Base-by-base conservation (phyloP, 495 filamentous ascomycete species). In the Clavariopsis aquatica region DNA sequence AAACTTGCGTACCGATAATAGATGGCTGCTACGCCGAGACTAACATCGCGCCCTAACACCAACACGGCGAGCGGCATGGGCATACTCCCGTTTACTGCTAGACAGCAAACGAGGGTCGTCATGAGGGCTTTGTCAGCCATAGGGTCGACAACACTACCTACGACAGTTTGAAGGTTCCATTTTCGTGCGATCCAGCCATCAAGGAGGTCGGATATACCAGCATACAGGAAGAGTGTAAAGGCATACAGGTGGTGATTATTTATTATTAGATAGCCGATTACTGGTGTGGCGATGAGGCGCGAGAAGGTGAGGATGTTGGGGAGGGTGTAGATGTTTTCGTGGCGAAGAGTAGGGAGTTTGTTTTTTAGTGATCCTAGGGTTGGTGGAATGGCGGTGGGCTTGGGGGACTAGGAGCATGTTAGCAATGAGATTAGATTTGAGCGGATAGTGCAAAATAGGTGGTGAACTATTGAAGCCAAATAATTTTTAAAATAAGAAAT, bases 1-100 rank as follows among this genome's bases (percentile, higher is more conserved):
- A 98, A 83, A 2, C 89, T 93, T 52, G 96, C 94, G 85, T 90
- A 98, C 36, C 94, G 87, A 72, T 92, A 97, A 76, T 97, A 98
- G 58, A 98, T 85, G 1, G 94, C 94, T 9, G 92, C 86, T 2
- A 96, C 81, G n/a, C 84, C 90, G 5, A 98, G 81, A n/a, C 84
- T 89, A 29, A 92, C 81, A 70, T 98, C 94, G 24, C 94, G 85
- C 31, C 93, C 93, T 5, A 98, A 83, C 64, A 98, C 97, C 20
- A 97, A 85, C 4, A 82, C 82, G 1, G 92, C 93, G 0, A 98
- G 81, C 83, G 91, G 96, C 34, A 94, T 76, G 28, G 94, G 91
- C 19, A 98, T 78, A 5, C 85, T 82, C 0, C 89, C 93, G 60
- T 95, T 90, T 43, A 88, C 78, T 6, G 92, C 93, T 41, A 98